A percentile compares a stretch with the other conserved stretches of the same genome.
phyloP scores from a whole-genome alignment of 805 yeast species.

The Saccharomycopsis sp. region DNA sequence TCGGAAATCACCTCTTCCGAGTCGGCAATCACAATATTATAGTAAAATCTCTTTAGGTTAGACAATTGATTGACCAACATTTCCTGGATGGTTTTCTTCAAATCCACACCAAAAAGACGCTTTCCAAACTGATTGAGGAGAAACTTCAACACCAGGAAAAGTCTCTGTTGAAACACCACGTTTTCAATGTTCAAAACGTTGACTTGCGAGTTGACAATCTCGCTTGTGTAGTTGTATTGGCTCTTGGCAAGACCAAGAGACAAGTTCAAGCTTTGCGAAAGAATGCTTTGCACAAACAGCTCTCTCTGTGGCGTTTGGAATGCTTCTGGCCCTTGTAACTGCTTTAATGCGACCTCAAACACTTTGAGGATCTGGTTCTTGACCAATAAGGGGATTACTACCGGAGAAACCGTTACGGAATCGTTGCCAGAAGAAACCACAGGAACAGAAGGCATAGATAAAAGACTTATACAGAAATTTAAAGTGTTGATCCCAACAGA shows the following conservation, averaged over 20 bases:
- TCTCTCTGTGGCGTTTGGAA: constrained; percentile 33
- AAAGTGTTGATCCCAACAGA: constrained; percentile 56
- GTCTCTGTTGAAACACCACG: constrained; percentile 25
- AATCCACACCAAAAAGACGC: constrained; percentile 4
- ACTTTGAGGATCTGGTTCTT: constrained; percentile 45
- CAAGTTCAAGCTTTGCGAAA: constrained; percentile 8
- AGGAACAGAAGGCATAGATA: constrained; percentile 15
- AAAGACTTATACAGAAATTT: constrained; percentile 39
- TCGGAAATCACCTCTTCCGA: constrained; percentile 1
- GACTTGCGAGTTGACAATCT: constrained; percentile 20
- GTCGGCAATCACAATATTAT: constrained; percentile 10
- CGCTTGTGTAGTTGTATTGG: constrained; percentile 16
- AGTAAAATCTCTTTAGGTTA: constrained; percentile 8
- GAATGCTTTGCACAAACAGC: background rate
- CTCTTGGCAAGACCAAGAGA: constrained; percentile 7
- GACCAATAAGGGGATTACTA: constrained; percentile 28
- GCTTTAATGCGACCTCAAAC: constrained; percentile 46
- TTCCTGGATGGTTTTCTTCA: constrained; percentile 2
- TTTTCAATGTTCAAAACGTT: constrained; percentile 21
- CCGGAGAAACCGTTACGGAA: constrained; percentile 25
- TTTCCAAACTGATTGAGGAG: constrained; percentile 25
- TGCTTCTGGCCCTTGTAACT: constrained; percentile 47
- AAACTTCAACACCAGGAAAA: constrained; percentile 27
- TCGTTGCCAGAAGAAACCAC: constrained; percentile 23
- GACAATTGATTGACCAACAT: constrained; percentile 7